These are phyloP conservation scores for Cladorrhinum sp. DNA, from an alignment of 2,329 filamentous ascomycete species.

Conservation along the genomic window DNA sequence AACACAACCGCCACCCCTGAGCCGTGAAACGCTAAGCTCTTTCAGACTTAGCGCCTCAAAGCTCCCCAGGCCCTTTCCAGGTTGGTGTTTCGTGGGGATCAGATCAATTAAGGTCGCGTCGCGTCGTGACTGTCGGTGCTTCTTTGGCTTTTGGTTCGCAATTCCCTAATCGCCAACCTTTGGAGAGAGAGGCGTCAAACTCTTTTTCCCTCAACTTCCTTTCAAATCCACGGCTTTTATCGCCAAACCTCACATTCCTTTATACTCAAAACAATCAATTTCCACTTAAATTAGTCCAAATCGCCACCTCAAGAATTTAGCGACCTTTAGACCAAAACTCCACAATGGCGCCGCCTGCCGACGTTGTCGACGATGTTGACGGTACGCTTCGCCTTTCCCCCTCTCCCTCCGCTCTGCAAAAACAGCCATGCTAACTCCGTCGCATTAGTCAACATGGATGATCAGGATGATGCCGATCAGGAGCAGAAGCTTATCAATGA, in stretches of 20 bases:
- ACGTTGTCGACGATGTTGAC: constrained; percentile 49
- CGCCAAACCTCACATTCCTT: neutral
- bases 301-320: neutral
- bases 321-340: neutral
- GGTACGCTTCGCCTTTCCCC: constrained; percentile 32
- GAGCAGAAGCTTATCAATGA: constrained; percentile 93
- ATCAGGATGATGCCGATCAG: constrained; percentile 68
- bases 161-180: neutral
- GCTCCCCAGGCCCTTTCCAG: neutral
- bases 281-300: neutral
- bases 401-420: too few relatives aligned
- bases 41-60: neutral
- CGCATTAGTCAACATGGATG: constrained; percentile 46
- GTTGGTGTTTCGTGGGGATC: neutral
- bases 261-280: neutral
- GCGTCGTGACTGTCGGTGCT: constrained; percentile 8
- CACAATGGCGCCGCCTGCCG: constrained; percentile 47
- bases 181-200: neutral
- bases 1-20: neutral
- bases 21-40: neutral
- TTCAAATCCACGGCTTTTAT: neutral
- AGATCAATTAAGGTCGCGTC: constrained; percentile 20
- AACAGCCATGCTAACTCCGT: constrained; percentile 21
- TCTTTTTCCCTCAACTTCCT: neutral
- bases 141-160: neutral